phyloP scores from a whole-genome alignment of 2,329 filamentous ascomycete genomes.

The Pseudohalonectria lignicola region DNA sequence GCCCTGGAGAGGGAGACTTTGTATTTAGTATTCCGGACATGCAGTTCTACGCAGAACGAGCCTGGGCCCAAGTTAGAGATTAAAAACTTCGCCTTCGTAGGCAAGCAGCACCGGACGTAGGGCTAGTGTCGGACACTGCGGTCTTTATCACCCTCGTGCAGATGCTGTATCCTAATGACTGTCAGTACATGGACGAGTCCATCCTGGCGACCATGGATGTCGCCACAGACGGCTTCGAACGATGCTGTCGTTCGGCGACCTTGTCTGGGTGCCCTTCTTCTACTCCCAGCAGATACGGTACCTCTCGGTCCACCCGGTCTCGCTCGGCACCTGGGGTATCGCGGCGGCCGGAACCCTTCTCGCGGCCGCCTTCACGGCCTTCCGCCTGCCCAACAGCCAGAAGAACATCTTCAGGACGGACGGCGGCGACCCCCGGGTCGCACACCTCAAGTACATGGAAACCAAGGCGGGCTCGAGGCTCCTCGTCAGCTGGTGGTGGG shows the following conservation, averaged over 20 bases:
- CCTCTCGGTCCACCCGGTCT: constrained; percentile 67
- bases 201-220: constrained; percentile 93
- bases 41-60: too few relatives aligned
- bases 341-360: constrained; percentile 57
- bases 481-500: constrained; percentile 87
- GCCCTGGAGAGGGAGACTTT: too few relatives aligned
- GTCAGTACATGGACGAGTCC: constrained; percentile 76
- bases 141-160: constrained; percentile 69
- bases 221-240: constrained; percentile 84
- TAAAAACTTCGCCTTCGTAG: constrained; percentile 77
- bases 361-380: constrained; percentile 71
- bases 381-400: constrained; percentile 86
- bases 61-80: too few relatives aligned
- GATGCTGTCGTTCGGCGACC: constrained; percentile 88
- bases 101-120: constrained; percentile 77
- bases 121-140: constrained; percentile 80
- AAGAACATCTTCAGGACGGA: constrained; percentile 92
- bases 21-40: too few relatives aligned
- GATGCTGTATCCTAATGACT: constrained; percentile 72
- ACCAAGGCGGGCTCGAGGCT: constrained; percentile 74
- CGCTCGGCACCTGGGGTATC: constrained; percentile 61
- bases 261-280: constrained; percentile 86
- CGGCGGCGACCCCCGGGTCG: constrained; percentile 66
- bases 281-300: constrained; percentile 82
- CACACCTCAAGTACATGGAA: constrained; percentile 75